Conservation (phyloP, 2,329 filamentous ascomycete species). For the Volutella citrinella region DNA sequence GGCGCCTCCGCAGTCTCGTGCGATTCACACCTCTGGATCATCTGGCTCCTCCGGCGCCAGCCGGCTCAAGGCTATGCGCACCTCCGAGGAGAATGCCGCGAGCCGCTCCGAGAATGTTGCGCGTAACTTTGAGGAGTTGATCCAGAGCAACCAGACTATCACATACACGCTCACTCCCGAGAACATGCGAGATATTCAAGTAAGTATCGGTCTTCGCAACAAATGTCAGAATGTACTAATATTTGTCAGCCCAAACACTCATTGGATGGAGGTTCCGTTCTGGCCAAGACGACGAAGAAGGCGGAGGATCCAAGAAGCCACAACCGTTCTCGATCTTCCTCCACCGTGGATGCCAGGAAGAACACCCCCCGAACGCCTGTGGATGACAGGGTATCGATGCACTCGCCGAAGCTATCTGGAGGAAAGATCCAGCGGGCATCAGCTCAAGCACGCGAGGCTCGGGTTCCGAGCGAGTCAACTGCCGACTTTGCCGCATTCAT, state of each 20-base stretch:
- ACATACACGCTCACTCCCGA: constrained; percentile 80
- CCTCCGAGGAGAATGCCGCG: constrained; percentile 54
- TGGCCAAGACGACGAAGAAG: constrained; percentile 40
- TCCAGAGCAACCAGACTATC: constrained; percentile 78
- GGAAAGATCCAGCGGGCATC: constrained; percentile 19
- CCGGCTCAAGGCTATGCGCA: constrained; percentile 52
- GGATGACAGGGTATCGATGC: constrained; percentile 20
- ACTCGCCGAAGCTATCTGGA: constrained; percentile 15
- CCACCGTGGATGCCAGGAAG: constrained; percentile 36
- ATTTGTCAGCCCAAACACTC: constrained; percentile 38
- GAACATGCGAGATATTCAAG: constrained; percentile 73
- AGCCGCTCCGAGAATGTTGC: constrained; percentile 56
- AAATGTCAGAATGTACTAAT: constrained; percentile 10
- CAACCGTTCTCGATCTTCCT: constrained; percentile 48
- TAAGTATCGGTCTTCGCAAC: constrained; percentile 38
- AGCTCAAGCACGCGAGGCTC: constrained; percentile 64
- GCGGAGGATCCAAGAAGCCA: constrained; percentile 44
- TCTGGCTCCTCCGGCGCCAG: constrained; percentile 47
- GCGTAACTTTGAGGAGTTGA: constrained; percentile 73
- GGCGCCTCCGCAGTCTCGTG: constrained; percentile 26
- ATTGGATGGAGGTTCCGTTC: constrained; percentile 40
- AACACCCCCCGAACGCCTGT: constrained; percentile 11
- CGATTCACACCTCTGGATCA: constrained; percentile 48
- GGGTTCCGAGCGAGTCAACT: constrained; percentile 67
- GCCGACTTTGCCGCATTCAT: constrained; percentile 89